Evolutionary conservation across 345 rosid species (phyloP).

Genomic region (Luvunga scandens): DNA sequence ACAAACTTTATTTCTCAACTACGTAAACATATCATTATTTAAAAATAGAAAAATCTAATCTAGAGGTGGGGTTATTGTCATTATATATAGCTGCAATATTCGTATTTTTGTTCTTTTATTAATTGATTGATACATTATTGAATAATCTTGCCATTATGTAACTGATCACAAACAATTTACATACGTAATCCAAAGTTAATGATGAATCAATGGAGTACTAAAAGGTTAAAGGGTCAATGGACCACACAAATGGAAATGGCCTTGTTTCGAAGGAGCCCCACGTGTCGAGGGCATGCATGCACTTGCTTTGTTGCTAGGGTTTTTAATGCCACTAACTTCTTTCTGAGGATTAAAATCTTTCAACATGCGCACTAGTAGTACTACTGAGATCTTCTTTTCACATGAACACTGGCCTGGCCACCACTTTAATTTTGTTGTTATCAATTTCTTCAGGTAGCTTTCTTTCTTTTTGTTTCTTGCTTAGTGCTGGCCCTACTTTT

Average conservation of each 20-base stretch:
- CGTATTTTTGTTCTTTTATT: not conserved
- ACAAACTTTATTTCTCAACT: too few species aligned
- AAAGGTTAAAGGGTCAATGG: too few species aligned
- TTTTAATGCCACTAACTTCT: not conserved
- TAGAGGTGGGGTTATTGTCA: not conserved
- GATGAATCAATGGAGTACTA: too few species aligned
- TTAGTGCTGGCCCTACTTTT: slow-evolving; percentile 14
- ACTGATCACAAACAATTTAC: too few species aligned
- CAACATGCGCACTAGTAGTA: slow-evolving; percentile 7
- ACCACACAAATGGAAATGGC: too few species aligned
- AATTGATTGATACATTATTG: too few species aligned
- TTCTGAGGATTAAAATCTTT: not conserved
- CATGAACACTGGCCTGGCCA: slow-evolving; percentile 4
- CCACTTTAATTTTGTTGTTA: not conserved
- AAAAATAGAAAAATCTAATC: too few species aligned
- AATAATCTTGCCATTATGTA: not conserved
- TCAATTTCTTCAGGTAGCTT: slow-evolving; percentile 7
- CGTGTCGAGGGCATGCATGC: not conserved
- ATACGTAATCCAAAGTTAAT: too few species aligned
- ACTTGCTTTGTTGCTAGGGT: not conserved
- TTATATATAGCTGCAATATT: not conserved
- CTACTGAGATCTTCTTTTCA: not conserved
- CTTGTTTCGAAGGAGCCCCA: not conserved
- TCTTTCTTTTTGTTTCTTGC: slow-evolving; percentile 17
- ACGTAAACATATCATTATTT: too few species aligned